Evolutionary conservation across 805 yeast genomes (phyloP).

Genomic region (Suhomyces xylopsoci): DNA sequence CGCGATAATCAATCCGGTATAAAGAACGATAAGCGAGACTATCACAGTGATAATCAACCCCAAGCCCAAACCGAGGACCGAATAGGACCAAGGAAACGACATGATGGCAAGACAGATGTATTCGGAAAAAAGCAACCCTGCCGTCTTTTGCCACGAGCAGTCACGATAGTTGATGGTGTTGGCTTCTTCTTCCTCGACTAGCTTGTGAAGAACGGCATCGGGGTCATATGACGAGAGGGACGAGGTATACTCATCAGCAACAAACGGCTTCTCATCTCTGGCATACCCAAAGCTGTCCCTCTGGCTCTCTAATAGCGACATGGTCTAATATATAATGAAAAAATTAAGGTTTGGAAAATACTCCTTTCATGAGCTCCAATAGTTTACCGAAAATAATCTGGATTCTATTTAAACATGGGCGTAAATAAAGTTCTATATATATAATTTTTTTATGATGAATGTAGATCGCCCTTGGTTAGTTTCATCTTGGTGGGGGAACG

Average conservation of each 20-base stretch:
- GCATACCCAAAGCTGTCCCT: neutral
- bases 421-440: neutral
- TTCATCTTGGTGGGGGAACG: neutral
- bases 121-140: conserved; percentile 58
- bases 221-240: conserved; percentile 7
- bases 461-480: neutral
- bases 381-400: neutral
- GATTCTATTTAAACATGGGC: neutral
- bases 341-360: neutral
- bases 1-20: conserved; percentile 54
- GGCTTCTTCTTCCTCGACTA: conserved; percentile 13
- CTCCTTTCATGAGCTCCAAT: neutral
- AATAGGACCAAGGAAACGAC: conserved; percentile 67
- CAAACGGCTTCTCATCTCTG: neutral
- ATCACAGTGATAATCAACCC: conserved; percentile 54
- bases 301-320: neutral
- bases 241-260: neutral
- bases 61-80: conserved; percentile 56
- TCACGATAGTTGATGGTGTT: conserved; percentile 44
- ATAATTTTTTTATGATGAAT: neutral
- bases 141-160: conserved; percentile 58
- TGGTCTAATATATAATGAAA: neutral
- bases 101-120: conserved; percentile 60
- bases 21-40: conserved; percentile 48
- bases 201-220: conserved; percentile 12